These are phyloP conservation scores for Pseudoturritis turrita DNA, from an alignment of 345 rosid genomes.

Conservation along the genomic window DNA sequence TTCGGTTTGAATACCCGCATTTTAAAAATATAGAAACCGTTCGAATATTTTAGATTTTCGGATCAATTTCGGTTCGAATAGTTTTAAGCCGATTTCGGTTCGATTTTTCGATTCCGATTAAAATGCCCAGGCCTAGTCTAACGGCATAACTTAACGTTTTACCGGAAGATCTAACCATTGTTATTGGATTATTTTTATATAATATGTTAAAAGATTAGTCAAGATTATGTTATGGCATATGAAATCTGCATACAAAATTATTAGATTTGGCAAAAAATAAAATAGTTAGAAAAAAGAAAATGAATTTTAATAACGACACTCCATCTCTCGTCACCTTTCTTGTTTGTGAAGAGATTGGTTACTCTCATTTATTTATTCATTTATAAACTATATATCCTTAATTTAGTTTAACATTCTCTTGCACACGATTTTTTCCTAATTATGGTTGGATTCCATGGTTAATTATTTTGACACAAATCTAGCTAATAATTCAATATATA, in stretches of 20 bases:
- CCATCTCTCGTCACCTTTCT: slow-evolving; percentile 29
- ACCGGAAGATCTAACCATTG: neutral
- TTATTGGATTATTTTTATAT: neutral
- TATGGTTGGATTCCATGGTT: neutral
- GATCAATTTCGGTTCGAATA: too few relatives aligned
- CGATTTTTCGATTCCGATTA: too few relatives aligned
- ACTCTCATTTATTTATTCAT: slow-evolving; percentile 1
- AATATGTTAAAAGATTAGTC: neutral
- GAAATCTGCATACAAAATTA: neutral
- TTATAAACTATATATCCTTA: neutral
- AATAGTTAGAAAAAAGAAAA: neutral
- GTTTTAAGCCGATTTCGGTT: too few relatives aligned
- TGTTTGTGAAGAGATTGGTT: slow-evolving; percentile 25
- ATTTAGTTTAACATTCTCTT: neutral
- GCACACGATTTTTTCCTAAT: neutral
- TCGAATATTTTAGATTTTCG: too few relatives aligned
- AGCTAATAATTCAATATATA: neutral
- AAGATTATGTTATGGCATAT: neutral
- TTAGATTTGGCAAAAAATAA: neutral
- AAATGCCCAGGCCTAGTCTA: too few relatives aligned
- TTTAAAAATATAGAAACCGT: too few relatives aligned
- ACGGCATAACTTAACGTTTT: neutral
- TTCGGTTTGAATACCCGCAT: too few relatives aligned
- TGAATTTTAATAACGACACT: slow-evolving; percentile 28
- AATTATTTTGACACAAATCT: neutral